Evolutionary conservation across 1,284 basidiomycete species (phyloP).

Genomic region (Ganoderma boninense): DNA sequence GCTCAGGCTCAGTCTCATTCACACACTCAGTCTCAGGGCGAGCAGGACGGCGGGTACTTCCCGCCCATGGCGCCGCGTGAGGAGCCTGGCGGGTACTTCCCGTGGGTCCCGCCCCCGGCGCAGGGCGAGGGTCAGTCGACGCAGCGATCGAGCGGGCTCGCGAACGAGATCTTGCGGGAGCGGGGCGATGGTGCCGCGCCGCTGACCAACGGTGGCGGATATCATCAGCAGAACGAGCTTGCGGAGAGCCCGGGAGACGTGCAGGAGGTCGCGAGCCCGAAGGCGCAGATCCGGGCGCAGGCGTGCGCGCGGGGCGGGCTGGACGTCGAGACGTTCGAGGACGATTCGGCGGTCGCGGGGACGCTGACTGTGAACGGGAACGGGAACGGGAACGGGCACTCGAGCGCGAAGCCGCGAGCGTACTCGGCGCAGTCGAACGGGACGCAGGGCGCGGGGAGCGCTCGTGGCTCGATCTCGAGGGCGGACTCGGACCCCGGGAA

Average conservation of each 20-base stretch:
- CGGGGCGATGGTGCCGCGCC: conserved; percentile 27
- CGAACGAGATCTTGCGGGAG: conserved; percentile 49
- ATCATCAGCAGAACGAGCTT: not conserved
- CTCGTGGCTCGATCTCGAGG: conserved; percentile 9
- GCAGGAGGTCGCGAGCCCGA: conserved; percentile 28
- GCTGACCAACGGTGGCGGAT: conserved; percentile 15
- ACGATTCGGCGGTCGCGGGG: conserved; percentile 19
- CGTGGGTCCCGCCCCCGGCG: conserved; percentile 44
- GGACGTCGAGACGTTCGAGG: conserved; percentile 21
- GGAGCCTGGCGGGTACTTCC: conserved; percentile 53
- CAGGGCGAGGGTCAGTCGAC: conserved; percentile 9
- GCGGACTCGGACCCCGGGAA: conserved; percentile 36
- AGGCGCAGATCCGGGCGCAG: conserved; percentile 17
- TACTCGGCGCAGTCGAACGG: conserved; percentile 26
- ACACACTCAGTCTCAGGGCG: conserved; percentile 15
- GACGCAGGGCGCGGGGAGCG: conserved; percentile 5
- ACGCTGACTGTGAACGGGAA: conserved; percentile 21
- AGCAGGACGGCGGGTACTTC: conserved; percentile 35
- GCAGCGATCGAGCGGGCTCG: conserved; percentile 43
- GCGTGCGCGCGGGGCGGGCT: conserved; percentile 15
- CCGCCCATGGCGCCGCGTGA: conserved; percentile 39
- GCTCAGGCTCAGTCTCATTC: conserved; percentile 9
- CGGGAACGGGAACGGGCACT: conserved; percentile 24
- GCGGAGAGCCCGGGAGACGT: conserved; percentile 37
- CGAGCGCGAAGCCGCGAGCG: conserved; percentile 29